Evolutionary conservation across 108 stramenopile genomes (phyloP).

Genomic region (Skeletonema marinoi): DNA sequence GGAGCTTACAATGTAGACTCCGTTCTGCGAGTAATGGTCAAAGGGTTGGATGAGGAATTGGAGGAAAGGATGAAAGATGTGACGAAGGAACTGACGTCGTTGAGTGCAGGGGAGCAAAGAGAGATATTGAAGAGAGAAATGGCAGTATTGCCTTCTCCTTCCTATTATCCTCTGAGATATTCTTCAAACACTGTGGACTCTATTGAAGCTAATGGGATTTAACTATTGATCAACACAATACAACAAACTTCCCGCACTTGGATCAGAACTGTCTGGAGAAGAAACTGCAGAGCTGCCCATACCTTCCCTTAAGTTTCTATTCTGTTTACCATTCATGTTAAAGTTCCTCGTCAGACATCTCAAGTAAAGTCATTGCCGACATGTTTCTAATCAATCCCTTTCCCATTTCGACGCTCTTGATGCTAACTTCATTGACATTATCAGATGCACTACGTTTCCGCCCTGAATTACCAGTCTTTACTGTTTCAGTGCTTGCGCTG

Average conservation of each 20-base stretch:
- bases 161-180: slow-evolving; percentile 21
- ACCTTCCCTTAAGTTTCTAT: neutral
- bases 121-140: slow-evolving; percentile 7
- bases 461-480: neutral
- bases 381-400: neutral
- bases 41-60: slow-evolving; percentile 83
- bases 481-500: neutral
- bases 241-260: too few relatives aligned
- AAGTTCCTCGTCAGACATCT: neutral
- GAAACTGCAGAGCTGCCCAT: too few relatives aligned
- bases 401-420: neutral
- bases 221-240: neutral
- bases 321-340: neutral
- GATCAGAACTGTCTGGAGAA: too few relatives aligned
- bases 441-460: neutral
- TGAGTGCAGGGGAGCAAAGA: neutral
- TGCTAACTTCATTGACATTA: neutral
- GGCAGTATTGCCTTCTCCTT: slow-evolving; percentile 15
- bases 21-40: slow-evolving; percentile 80
- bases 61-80: slow-evolving; percentile 64
- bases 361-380: neutral
- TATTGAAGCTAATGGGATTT: neutral
- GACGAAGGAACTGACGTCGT: neutral
- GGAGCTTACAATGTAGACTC: slow-evolving; percentile 90
- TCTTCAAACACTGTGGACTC: slow-evolving; percentile 12